Evolutionary conservation across 495 filamentous ascomycete species (phyloP), one percentile per base, ranked within the genome.

Genomic region (Poronia punctata): DNA sequence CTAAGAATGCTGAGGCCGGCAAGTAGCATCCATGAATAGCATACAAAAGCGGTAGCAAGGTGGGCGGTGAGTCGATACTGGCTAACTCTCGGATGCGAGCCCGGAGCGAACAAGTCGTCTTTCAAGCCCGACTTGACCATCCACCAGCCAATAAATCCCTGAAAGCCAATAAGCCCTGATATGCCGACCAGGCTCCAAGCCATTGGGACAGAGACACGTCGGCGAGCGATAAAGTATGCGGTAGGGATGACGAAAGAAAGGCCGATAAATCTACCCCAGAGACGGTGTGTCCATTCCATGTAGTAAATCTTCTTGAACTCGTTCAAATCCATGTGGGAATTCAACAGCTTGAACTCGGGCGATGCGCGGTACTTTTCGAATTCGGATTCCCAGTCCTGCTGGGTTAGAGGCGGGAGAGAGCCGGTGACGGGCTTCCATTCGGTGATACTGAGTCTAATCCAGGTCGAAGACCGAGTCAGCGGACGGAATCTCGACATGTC

Each of bases 221-320:
- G 80, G 19, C 82, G 80, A 7, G 83, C 79, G 48, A 96, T 74
- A 53, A 97, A 95, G 72, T 94, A 96, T 12, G 83, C 51, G 15
- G 88, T 82, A 1, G 92, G 92, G 11, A 95, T 54, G 15, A 93
- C 79, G 56, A 96, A 96, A 12, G 87, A 83, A 26, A 97, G 54
- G 18, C 93, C 92, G 26, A 98, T 82, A 38, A 94, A 70, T 32
- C 92, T 78, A n/a, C 93, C 92, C 88, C 92, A 96, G 29, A 95
- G 75, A 12, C 92, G 79, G 64, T 98, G 92, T 4, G 82, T 79
- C 93, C 93, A 98, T 73, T 98, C 92, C 93, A 98, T 97, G 62
- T 82, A 97, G 72, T 97, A 97, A 46, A 98, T 98, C 61, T 87
- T 84, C 62, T 97, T 95, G 67, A 95, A 98, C 56, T 96, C 93